phyloP scores from a whole-genome alignment of 2,329 filamentous ascomycete genomes.

The Pyrenochaeta sp. region DNA sequence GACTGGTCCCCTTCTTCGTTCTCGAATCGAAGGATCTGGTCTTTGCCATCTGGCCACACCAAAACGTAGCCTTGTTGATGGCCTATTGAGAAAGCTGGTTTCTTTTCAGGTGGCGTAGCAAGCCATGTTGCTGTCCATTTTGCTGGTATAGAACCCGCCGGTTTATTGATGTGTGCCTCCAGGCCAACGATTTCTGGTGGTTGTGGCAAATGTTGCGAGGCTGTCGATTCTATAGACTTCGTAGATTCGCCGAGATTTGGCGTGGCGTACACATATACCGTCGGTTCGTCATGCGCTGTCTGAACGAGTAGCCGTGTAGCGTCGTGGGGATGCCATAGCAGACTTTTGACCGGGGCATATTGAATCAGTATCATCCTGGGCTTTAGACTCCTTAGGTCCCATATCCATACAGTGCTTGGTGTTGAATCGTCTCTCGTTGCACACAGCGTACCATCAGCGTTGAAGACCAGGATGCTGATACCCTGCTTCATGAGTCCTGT shows the following conservation, averaged over 20 bases:
- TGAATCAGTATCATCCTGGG: slow-evolving; percentile 55
- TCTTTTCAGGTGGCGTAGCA: slow-evolving; percentile 34
- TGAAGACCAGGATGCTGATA: slow-evolving; percentile 49
- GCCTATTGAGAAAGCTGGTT: slow-evolving; percentile 46
- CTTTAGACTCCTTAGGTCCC: slow-evolving; percentile 51
- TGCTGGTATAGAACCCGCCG: slow-evolving; percentile 23
- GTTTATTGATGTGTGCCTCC: slow-evolving; percentile 31
- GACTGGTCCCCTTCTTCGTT: slow-evolving; percentile 47
- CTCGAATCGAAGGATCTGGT: slow-evolving; percentile 43
- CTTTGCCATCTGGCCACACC: slow-evolving; percentile 53
- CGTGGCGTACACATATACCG: slow-evolving; percentile 50
- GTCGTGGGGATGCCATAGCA: slow-evolving; percentile 55
- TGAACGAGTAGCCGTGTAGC: slow-evolving; percentile 53
- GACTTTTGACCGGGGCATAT: slow-evolving; percentile 53
- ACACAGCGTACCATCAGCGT: slow-evolving; percentile 45
- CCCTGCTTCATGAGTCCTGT: slow-evolving; percentile 43
- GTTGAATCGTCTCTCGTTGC: slow-evolving; percentile 51
- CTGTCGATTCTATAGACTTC: slow-evolving; percentile 20
- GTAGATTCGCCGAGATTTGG: background rate
- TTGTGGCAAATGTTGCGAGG: slow-evolving; percentile 10
- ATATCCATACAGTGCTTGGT: slow-evolving; percentile 58
- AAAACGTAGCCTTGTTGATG: slow-evolving; percentile 51
- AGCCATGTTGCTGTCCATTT: slow-evolving; percentile 42
- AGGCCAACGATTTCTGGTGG: slow-evolving; percentile 39
- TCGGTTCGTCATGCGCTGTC: slow-evolving; percentile 50